phyloP scores from a whole-genome alignment of 305 asterid species.

The Fraxinus greggii region DNA sequence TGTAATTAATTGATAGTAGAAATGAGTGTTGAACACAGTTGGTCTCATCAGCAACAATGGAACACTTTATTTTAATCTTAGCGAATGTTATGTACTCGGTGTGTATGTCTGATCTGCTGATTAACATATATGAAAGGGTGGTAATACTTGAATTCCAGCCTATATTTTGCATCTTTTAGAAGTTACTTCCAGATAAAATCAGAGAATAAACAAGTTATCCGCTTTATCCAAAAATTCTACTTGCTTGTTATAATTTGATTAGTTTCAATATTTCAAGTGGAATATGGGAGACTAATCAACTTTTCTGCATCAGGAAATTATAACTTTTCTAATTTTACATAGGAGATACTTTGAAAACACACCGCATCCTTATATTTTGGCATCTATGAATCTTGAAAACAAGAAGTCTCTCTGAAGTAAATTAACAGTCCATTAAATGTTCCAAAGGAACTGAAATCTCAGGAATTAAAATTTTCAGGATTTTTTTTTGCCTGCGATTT shows the following conservation, averaged over 20 bases:
- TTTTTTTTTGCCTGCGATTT: neutral
- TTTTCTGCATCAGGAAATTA: neutral
- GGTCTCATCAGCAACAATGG: neutral
- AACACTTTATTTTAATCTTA: neutral
- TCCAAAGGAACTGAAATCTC: neutral
- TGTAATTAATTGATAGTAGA: neutral
- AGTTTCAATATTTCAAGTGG: too few species aligned
- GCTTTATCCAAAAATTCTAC: neutral
- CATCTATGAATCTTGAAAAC: conserved; percentile 4
- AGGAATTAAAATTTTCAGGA: neutral
- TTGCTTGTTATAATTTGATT: too few species aligned
- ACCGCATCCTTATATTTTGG: neutral
- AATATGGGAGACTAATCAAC: too few species aligned
- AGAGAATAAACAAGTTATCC: neutral
- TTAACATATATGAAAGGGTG: neutral
- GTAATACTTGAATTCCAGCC: neutral
- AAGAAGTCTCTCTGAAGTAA: neutral
- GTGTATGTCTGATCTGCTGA: neutral
- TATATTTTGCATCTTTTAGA: neutral
- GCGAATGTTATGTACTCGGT: neutral
- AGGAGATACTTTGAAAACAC: neutral
- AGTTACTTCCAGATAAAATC: neutral
- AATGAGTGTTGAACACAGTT: neutral
- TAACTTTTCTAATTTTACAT: neutral
- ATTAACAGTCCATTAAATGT: neutral